Evolutionary conservation across 306 rosid genomes (phyloP), one percentile per base, ranked within the genome.

Genomic region (Cucumis sativus): DNA sequence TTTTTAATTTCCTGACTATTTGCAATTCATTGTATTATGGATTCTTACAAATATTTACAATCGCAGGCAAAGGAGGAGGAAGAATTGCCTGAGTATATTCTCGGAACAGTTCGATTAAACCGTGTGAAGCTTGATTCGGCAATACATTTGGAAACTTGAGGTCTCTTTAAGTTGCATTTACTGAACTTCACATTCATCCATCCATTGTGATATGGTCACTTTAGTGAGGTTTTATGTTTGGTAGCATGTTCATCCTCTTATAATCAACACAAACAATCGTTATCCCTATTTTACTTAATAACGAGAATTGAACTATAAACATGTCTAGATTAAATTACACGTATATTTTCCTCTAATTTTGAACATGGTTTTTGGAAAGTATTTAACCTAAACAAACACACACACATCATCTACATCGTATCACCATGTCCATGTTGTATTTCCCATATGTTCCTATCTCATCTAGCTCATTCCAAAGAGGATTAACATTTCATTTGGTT

Each of bases 41-140:
- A 41, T 57, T 58, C 57, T 76, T 17, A 64, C 57, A 71, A 39
- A 3, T 71, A 54, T 49, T 47, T 16, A 57, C 3, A 30, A 21
- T 62, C 81, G 79, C 85, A 94, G 98, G 98, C 91, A 57, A 90
- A 87, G 83, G 96, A 89, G 83, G 96, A 85, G 80, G 82, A 40
- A 40, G 96, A 90, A 80, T 78, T 94, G 70, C 98, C 98, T 0
- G 98, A 94, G 83, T 91, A 85, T 84, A 70, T 94, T 86, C 98
- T 94, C 21, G 98, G 96, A 68, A 92, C 96, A 4, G 96, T 91
- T 62, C 88, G 96, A 76, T 85, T 91, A 78, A 92, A 90, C 76
- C 91, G 91, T 20, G 0, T 94, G 68, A 89, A 30, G 87, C 91
- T 68, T 43, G 95, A 91, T 60, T 84, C 96, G 41, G 96, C 98